phyloP scores from a whole-genome alignment of 73 alveolate genomes.

The Paraurostyla sp. region DNA sequence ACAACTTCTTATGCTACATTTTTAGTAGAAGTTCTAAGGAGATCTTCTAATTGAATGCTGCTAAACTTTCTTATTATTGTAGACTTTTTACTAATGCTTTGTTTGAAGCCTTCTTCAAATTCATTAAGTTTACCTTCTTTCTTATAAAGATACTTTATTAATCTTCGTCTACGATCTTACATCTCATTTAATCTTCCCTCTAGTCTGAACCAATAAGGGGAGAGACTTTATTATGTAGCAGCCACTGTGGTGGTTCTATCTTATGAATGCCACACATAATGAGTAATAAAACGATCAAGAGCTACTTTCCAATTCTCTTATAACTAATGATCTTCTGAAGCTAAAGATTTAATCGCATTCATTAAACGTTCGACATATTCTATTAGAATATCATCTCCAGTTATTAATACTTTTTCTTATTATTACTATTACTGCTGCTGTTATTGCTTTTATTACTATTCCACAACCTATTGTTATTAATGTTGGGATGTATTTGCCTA shows the following conservation, averaged over 20 bases:
- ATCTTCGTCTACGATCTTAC: constrained; percentile 69
- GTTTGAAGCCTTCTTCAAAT: constrained; percentile 69
- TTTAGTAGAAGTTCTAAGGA: constrained; percentile 61
- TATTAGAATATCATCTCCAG: constrained; percentile 76
- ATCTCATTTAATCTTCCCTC: constrained; percentile 70
- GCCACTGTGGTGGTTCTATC: constrained; percentile 3
- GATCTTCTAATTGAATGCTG: constrained; percentile 48
- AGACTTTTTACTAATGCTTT: constrained; percentile 67
- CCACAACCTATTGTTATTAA: no score
- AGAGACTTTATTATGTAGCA: background rate
- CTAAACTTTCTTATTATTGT: constrained; percentile 58
- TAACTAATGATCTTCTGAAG: background rate
- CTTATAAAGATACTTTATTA: constrained; percentile 50
- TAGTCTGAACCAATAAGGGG: constrained; percentile 55
- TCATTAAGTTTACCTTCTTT: constrained; percentile 76
- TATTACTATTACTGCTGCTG: background rate
- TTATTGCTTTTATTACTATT: no score
- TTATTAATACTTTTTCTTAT: constrained; percentile 70
- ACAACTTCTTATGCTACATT: constrained; percentile 72
- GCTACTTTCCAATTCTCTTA: constrained; percentile 54
- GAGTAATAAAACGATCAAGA: constrained; percentile 69
- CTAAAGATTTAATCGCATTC: constrained; percentile 28
- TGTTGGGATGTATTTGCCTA: background rate
- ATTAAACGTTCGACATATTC: constrained; percentile 70
- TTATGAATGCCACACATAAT: constrained; percentile 67